Percentiles rank a stretch among this genome's conserved stretches.
Evolutionary conservation across 2,329 filamentous ascomycete genomes (phyloP).

Genomic region (Pseudodiploospora longispora): DNA sequence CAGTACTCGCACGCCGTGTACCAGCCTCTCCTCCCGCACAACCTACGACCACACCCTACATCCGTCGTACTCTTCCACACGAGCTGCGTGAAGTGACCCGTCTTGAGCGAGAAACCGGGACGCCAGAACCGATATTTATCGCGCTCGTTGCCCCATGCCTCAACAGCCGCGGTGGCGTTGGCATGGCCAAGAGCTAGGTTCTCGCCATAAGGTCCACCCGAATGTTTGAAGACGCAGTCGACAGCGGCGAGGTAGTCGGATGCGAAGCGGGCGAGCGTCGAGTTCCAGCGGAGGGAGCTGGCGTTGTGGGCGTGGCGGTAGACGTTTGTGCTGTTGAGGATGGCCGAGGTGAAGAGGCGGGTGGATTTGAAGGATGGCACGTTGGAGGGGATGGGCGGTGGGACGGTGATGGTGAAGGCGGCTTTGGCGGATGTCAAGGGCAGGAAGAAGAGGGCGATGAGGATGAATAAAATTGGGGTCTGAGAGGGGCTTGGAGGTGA

Average conservation of each 20-base stretch:
- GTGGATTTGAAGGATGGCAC: slow-evolving; percentile 24
- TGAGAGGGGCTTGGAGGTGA: no score
- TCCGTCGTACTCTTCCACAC: slow-evolving; percentile 58
- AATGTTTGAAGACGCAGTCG: slow-evolving; percentile 45
- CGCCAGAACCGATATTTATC: slow-evolving; percentile 49
- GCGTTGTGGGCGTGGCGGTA: slow-evolving; percentile 59
- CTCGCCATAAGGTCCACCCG: slow-evolving; percentile 60
- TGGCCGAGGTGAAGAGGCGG: slow-evolving; percentile 38
- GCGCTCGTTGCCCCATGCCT: slow-evolving; percentile 53
- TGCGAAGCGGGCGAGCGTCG: slow-evolving; percentile 50
- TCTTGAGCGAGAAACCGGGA: slow-evolving; percentile 48
- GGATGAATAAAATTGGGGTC: no score
- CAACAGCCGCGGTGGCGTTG: slow-evolving; percentile 51
- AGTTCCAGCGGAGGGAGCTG: slow-evolving; percentile 53
- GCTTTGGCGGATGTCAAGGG: not conserved
- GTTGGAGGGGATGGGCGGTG: slow-evolving; percentile 25
- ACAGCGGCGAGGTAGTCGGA: slow-evolving; percentile 37
- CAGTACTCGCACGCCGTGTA: slow-evolving; percentile 65
- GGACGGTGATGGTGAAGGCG: slow-evolving; percentile 24
- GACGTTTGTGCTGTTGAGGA: slow-evolving; percentile 58
- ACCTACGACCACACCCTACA: slow-evolving; percentile 45
- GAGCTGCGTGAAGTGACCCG: slow-evolving; percentile 66
- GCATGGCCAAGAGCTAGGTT: slow-evolving; percentile 63
- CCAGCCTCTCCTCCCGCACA: slow-evolving; percentile 46
- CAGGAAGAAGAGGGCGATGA: no score